Evolutionary conservation across 257 asterid genomes (phyloP).

Genomic region (Solanum virginianum): DNA sequence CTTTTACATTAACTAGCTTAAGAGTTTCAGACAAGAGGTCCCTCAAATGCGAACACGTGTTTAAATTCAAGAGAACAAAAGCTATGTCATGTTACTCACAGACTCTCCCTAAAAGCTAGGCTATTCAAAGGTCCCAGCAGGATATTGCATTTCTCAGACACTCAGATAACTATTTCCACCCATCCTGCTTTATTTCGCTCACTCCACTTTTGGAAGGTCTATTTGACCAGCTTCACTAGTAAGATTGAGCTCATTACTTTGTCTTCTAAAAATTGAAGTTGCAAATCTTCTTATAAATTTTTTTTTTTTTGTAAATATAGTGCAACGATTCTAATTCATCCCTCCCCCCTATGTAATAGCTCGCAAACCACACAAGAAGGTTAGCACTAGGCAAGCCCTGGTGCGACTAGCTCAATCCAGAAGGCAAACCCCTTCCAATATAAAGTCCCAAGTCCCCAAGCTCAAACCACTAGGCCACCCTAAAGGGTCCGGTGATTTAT

Average conservation of each 20-base stretch:
- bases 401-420: no score
- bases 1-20: not conserved
- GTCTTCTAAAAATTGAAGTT: not conserved
- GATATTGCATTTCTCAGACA: not conserved
- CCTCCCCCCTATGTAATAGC: not conserved
- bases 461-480: no score
- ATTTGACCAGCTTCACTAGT: not conserved
- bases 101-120: not conserved
- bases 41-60: not conserved
- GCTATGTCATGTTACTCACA: not conserved
- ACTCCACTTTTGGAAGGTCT: not conserved
- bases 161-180: not conserved
- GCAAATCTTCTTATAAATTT: not conserved
- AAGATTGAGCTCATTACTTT: not conserved
- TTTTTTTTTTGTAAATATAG: not conserved
- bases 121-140: not conserved
- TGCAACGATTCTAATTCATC: not conserved
- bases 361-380: no score
- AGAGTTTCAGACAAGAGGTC: not conserved
- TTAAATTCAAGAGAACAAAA: not conserved
- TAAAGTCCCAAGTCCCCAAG: no score
- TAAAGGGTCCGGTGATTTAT: not conserved
- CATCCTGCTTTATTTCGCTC: not conserved
- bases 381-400: no score
- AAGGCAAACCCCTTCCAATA: no score